Conservation (phyloP, 225 moss, liverwort and hornwort species). For the Sphagnum tenellum region DNA sequence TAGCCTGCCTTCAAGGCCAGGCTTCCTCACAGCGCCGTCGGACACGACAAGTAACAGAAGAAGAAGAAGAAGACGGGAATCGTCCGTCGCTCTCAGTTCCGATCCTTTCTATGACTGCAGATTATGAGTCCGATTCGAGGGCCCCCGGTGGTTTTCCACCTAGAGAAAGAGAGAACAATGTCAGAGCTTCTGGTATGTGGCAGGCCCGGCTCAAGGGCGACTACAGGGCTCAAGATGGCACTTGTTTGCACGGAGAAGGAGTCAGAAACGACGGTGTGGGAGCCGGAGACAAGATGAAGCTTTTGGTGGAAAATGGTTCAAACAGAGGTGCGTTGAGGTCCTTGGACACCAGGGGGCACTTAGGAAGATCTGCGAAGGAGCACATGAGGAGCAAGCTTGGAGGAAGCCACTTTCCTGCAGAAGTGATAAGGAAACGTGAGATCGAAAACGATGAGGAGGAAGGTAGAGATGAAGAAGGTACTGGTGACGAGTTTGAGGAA, state of each 20-base stretch:
- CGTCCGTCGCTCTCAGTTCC: no score
- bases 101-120: constrained; percentile 53
- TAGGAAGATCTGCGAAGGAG: constrained; percentile 25
- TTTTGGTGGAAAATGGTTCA: background rate
- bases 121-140: constrained; percentile 49
- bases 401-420: constrained; percentile 33
- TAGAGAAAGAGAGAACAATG: constrained; percentile 19
- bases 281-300: constrained; percentile 8
- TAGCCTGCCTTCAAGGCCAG: constrained; percentile 8
- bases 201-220: constrained; percentile 10
- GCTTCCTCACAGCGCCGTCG: background rate
- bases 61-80: no score
- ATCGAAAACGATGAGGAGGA: constrained; percentile 20
- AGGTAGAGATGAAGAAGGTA: constrained; percentile 34
- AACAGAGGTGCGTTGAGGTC: constrained; percentile 9
- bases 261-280: no score
- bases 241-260: constrained; percentile 14
- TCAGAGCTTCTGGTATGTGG: constrained; percentile 14
- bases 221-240: constrained; percentile 19
- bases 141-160: constrained; percentile 10
- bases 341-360: constrained; percentile 14
- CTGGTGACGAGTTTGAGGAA: constrained; percentile 55
- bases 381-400: constrained; percentile 35
- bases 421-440: constrained; percentile 21
- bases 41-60: background rate